Evolutionary conservation across 2,329 filamentous ascomycete species (phyloP).

Genomic region (Chaetomiaceae sp.): DNA sequence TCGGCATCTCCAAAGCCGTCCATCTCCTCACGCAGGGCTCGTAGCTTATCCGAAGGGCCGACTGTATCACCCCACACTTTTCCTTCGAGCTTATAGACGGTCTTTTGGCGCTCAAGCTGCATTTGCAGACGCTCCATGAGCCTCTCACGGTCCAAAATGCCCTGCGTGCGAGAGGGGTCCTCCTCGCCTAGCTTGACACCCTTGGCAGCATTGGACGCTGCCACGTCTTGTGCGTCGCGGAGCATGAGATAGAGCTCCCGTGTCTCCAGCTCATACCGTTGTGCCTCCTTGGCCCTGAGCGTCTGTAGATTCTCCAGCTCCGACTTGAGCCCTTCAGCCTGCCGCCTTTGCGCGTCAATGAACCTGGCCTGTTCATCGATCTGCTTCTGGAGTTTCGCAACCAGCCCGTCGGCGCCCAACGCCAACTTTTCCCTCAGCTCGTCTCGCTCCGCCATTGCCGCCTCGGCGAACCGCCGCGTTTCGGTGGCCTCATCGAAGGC

Average conservation of each 20-base stretch:
- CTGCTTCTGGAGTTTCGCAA: conserved; percentile 88
- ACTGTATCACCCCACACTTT: conserved; percentile 79
- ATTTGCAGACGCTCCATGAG: conserved; percentile 93
- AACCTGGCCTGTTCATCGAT: conserved; percentile 88
- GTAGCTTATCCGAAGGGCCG: conserved; percentile 84
- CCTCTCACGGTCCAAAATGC: conserved; percentile 86
- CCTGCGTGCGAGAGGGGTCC: conserved; percentile 75
- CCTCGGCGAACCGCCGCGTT: conserved; percentile 87
- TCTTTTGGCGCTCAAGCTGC: conserved; percentile 95
- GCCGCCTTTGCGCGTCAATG: conserved; percentile 81
- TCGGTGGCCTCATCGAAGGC: conserved; percentile 89
- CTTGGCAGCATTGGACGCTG: conserved; percentile 73
- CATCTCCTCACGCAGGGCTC: conserved; percentile 93
- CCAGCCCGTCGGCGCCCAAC: conserved; percentile 86
- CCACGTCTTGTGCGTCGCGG: conserved; percentile 92
- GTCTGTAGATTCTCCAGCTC: conserved; percentile 85
- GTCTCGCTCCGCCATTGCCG: conserved; percentile 92
- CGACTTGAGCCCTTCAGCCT: conserved; percentile 81
- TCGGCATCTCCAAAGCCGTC: conserved; percentile 53
- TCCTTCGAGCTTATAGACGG: conserved; percentile 93
- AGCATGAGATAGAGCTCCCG: conserved; percentile 98
- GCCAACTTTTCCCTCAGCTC: conserved; percentile 87
- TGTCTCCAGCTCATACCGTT: conserved; percentile 92
- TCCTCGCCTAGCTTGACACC: conserved; percentile 53
- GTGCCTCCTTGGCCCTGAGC: conserved; percentile 81